These are phyloP conservation scores for Euptelea pleiosperma DNA, from an alignment of 164 flowering plant species.

Conservation along the genomic window DNA sequence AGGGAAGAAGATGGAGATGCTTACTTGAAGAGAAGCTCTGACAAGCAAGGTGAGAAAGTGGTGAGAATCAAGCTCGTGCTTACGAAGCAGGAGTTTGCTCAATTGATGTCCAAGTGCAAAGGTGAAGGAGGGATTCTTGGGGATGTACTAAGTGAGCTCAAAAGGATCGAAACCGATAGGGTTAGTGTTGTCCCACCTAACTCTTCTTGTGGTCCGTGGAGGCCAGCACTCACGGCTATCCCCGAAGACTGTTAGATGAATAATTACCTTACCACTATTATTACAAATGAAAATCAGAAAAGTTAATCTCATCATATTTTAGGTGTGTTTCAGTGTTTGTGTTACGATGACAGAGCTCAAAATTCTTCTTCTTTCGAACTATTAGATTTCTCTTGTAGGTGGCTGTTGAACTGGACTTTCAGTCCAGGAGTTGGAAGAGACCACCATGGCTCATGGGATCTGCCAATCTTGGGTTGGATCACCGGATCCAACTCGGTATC, in stretches of 20 bases:
- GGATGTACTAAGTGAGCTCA: slow-evolving; percentile 4
- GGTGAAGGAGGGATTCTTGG: slow-evolving; percentile 3
- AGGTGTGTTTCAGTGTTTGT: too few species aligned
- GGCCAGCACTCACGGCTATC: slow-evolving; percentile 8
- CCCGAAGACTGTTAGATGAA: slow-evolving; percentile 6
- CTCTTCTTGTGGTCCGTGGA: neutral
- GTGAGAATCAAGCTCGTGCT: slow-evolving; percentile 17
- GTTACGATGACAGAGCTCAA: too few species aligned
- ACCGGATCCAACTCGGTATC: too few species aligned
- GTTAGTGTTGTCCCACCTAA: neutral
- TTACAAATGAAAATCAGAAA: too few species aligned
- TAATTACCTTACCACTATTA: too few species aligned
- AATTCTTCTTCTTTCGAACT: too few species aligned
- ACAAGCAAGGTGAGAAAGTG: neutral
- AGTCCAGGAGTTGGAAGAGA: too few species aligned
- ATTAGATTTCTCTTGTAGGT: too few species aligned
- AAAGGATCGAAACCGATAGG: neutral
- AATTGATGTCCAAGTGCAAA: slow-evolving; percentile 6
- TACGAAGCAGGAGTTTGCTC: slow-evolving; percentile 13
- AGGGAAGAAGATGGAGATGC: neutral
- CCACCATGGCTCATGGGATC: too few species aligned
- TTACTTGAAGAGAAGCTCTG: neutral
- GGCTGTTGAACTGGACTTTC: too few species aligned
- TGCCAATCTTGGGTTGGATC: too few species aligned
- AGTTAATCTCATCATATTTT: too few species aligned